phyloP scores from a whole-genome alignment of 495 filamentous ascomycete genomes.

The Penicillium canescens region DNA sequence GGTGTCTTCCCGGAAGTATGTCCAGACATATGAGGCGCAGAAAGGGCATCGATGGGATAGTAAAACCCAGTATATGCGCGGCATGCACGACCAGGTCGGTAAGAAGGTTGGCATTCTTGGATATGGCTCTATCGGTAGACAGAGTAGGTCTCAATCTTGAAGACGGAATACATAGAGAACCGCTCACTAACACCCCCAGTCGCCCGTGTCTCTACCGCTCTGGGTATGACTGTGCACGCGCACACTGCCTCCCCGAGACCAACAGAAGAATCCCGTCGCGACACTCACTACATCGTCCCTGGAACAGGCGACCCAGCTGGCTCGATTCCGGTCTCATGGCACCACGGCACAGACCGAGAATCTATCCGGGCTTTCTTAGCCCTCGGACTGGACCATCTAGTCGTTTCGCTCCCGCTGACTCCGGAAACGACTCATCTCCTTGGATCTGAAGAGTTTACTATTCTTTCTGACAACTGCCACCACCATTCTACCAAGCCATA shows the following conservation, averaged over 20 bases:
- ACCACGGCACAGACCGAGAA: constrained; percentile 60
- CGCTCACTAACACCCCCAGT: constrained; percentile 27
- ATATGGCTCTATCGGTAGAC: constrained; percentile 82
- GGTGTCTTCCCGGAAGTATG: constrained; percentile 55
- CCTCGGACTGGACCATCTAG: constrained; percentile 71
- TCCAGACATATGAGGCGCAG: constrained; percentile 44
- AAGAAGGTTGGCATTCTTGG: constrained; percentile 73
- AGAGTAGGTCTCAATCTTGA: constrained; percentile 36
- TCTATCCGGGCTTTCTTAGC: constrained; percentile 65
- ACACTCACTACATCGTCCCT: constrained; percentile 68
- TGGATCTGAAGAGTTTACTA: constrained; percentile 62
- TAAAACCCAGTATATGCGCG: constrained; percentile 12
- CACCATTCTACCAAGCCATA: constrained; percentile 39
- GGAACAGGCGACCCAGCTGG: constrained; percentile 80
- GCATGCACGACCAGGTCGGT: constrained; percentile 51
- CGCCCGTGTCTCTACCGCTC: constrained; percentile 64
- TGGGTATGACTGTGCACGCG: constrained; percentile 81
- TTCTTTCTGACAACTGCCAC: constrained; percentile 52
- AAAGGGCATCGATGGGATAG: constrained; percentile 40
- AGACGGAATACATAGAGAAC: background rate
- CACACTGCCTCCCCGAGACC: constrained; percentile 68
- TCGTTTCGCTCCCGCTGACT: constrained; percentile 76
- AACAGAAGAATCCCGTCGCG: constrained; percentile 57
- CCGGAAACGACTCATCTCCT: constrained; percentile 64
- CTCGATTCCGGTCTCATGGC: constrained; percentile 69